Evolutionary conservation across 2,329 filamentous ascomycete genomes (phyloP), one percentile per base, ranked within the genome.

Genomic region (Fusarium nanum): DNA sequence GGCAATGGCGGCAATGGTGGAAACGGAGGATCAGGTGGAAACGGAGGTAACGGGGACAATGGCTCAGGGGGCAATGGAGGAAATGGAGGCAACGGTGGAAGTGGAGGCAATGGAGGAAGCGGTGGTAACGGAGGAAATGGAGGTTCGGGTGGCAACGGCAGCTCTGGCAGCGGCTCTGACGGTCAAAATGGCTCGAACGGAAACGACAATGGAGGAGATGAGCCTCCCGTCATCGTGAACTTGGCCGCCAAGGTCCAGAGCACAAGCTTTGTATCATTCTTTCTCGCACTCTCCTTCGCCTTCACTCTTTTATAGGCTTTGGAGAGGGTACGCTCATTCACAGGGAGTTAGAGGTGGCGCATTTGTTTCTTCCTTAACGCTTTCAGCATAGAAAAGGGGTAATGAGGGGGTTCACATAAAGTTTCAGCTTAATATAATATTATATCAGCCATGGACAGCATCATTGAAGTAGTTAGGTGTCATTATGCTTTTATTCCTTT

Each of bases 311-410:
- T 55, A 60, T 69, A 69, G 52, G 54, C 41, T 14, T 34, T 23
- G 47, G n/a, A 27, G 56, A 25, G 32, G 25, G 20, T 8, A 20
- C 20, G 42, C 27, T 11, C 8, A 50, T 32, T 23, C 18, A 46
- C 14, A 40, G 30, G 16, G 53, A 20, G 37, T 44, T 55, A 13
- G 32, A 54, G 27, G 13, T 13, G 42, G 52, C 20, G 34, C 27
- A 55, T 34, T 42, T 56, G n/a, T 64, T 34, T 68, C 64, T 25
- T 41, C 28, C 20, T 34, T 20, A 40, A 53, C 34, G 9, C 25
- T 59, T 46, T 20, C 32, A 37, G 25, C 22, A 67, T 64, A 67
- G 63, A 67, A 67, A 67, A 68, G 46, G 64, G 64, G 50, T 45
- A 49, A 68, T 57, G 14, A 44, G 32, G 34, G 22, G 30, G 34